These are phyloP conservation scores for Lentinula sp. DNA, from an alignment of 768 basidiomycete species.

Conservation along the genomic window DNA sequence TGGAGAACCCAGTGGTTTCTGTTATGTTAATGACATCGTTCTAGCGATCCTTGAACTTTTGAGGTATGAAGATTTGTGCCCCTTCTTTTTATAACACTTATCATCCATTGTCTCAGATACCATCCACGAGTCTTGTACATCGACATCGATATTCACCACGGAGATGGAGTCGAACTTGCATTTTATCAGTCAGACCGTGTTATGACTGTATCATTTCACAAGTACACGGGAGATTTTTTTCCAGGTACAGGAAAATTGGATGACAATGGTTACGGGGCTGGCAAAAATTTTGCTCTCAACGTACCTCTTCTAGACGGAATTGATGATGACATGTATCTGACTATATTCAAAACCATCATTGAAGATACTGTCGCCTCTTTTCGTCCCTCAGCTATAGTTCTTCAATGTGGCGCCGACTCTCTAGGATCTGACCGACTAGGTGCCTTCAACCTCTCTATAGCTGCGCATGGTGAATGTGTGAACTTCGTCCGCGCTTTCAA, in stretches of 20 bases:
- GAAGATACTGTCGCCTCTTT: constrained; percentile 90
- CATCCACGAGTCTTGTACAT: constrained; percentile 95
- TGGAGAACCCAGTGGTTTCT: constrained; percentile 96
- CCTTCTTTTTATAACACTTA: background rate
- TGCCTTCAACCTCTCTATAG: constrained; percentile 96
- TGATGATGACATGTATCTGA: constrained; percentile 95
- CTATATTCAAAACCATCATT: constrained; percentile 93
- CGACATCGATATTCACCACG: constrained; percentile 99
- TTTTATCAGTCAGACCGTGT: constrained; percentile 99
- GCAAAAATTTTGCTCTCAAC: constrained; percentile 94
- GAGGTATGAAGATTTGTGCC: constrained; percentile 39
- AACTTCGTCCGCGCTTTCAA: constrained; percentile 92
- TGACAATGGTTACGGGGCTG: constrained; percentile 82
- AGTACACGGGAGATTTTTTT: constrained; percentile 98
- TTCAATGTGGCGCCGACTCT: constrained; percentile 97
- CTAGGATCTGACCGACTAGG: constrained; percentile 92
- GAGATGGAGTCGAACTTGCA: constrained; percentile 96
- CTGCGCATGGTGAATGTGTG: constrained; percentile 97
- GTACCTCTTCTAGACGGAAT: constrained; percentile 94
- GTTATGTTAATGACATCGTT: constrained; percentile 97
- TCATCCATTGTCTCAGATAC: constrained; percentile 42
- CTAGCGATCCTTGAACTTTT: constrained; percentile 90
- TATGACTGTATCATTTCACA: constrained; percentile 98
- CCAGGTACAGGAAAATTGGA: constrained; percentile 95
- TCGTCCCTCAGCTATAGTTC: constrained; percentile 83